Base-by-base conservation (phyloP, 169 alveolate species). In the Eimeria maxima region DNA sequence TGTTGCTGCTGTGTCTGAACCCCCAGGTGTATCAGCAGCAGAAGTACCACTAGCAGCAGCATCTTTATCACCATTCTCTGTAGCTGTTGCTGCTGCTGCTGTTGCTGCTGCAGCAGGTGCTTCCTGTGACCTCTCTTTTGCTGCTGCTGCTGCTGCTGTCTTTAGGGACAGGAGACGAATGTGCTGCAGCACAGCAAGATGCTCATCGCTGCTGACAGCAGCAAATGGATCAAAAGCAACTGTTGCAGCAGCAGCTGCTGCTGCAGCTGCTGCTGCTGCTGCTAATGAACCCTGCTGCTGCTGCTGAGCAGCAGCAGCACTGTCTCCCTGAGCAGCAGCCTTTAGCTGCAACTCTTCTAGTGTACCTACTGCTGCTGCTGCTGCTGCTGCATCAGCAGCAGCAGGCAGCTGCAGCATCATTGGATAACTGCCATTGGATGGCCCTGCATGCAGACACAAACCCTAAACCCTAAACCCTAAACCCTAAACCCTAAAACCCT, bases 61-160 rank as follows among this genome's bases (percentile, higher is more conserved):
- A 8, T n/a, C 50, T 44, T 38, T 65, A 22, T 33, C 89, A 10
- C 65, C 89, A 24, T 27, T 47, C 42, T 27, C 65, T 6, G 89
- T 47, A 3, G 16, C 67, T 57, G 67, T 14, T 57, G 67, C 67
- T 57, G 67, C 22, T 57, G 67, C n/a, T 57, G 67, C 67, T 57
- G 67, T 24, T 57, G 67, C 67, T 57, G 67, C 24, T 57, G 67
- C 67, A 5, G 67, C 67, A 14, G 67, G 24, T 14, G 89, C 65
- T 7, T 27, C 33, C 22, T 33, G 29, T 5, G 65, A 24, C 50
- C 33, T 6, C 53, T 33, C 63, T 29, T 42, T 33, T 20, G 60
- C 65, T 18, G 89, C 89, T 38, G 65, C 89, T 47, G 53, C 60
- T 27, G 65, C 60, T 24, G 65, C 89, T 47, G 89, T 45, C 65